Evolutionary conservation across 2,329 filamentous ascomycete species (phyloP).

Genomic region (Eutypa lata): DNA sequence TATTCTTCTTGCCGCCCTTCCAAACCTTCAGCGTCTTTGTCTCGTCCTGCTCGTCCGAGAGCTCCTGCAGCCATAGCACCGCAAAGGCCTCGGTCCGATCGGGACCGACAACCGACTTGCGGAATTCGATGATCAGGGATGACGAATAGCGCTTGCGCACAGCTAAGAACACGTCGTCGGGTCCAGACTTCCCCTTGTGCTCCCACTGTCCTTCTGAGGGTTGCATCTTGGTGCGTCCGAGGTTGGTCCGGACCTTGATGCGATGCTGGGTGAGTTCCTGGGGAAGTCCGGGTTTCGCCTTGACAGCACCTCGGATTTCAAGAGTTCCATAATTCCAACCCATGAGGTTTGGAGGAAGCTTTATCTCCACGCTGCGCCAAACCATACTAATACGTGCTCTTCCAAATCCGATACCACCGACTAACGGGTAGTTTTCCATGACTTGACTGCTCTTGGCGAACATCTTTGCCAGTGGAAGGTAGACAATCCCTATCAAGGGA

Average conservation of each 20-base stretch:
- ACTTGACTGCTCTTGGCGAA: conserved; percentile 63
- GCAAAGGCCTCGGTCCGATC: conserved; percentile 60
- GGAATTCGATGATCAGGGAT: conserved; percentile 55
- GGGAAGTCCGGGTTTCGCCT: conserved; percentile 43
- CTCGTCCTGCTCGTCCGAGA: conserved; percentile 63
- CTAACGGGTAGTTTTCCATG: conserved; percentile 63
- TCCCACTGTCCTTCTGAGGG: conserved; percentile 49
- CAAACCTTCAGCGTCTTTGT: conserved; percentile 60
- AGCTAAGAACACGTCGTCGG: conserved; percentile 47
- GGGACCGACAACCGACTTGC: conserved; percentile 48
- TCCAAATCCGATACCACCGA: conserved; percentile 71
- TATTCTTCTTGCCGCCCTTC: conserved; percentile 57
- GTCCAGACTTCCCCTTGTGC: conserved; percentile 37
- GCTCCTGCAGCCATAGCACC: conserved; percentile 67
- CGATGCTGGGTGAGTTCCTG: conserved; percentile 46
- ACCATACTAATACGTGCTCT: conserved; percentile 67
- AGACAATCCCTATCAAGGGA: conserved; percentile 66
- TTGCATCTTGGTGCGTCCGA: conserved; percentile 58
- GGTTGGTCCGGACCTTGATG: conserved; percentile 57
- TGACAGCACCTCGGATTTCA: conserved; percentile 55
- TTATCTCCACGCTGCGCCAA: conserved; percentile 66
- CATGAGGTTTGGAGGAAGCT: conserved; percentile 54
- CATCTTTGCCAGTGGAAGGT: conserved; percentile 60
- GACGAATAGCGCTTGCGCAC: conserved; percentile 60
- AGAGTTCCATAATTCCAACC: conserved; percentile 74